Evolutionary conservation across 176 grass and related monocot genomes (phyloP), one percentile per base, ranked within the genome.

Genomic region (Tillandsia fasciculata): DNA sequence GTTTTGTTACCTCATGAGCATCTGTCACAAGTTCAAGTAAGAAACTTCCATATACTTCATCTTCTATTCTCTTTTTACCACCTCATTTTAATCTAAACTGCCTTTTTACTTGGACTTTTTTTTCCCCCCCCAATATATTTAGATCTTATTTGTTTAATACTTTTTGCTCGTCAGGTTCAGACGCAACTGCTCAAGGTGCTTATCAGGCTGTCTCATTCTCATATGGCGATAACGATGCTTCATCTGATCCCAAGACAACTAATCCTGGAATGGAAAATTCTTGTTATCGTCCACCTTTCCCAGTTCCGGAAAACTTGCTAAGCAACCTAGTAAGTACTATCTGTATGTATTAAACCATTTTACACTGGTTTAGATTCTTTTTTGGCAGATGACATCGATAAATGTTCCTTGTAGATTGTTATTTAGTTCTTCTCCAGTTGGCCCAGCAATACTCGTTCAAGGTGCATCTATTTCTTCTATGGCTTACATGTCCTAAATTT

Each of bases 381-480:
- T 70, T 70, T 69, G 53, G 56, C 48, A 81, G 27, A 63, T 85
- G 51, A 83, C 51, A 63, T 27, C 79, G 11, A 66, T 66, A 80
- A 85, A 83, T 81, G 78, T 82, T 81, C 77, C 83, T 79, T 79
- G 80, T 83, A 81, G 66, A 79, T 80, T 78, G 29, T 49, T 80
- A 75, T 85, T 91, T 66, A 85, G 80, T 68, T 53, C 66, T 78
- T 85, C 81, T 90, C 73, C 89, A 92, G 79, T 89, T 89, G 78
- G 85, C 76, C 77, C 79, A 87, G 73, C 79, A 72, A 82, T 85
- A 80, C 79, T 83, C 83, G 26, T 75, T 63, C 79, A 87, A 85
- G 82, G 82, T 83, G 82, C 79, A 83, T 88, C 63, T 87, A 79
- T 42, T 91, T 87, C 82, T 85, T 91, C 85, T 87, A 87, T 87